Evolutionary conservation across 495 filamentous ascomycete genomes (phyloP).

Genomic region (Penicillium odoratum): DNA sequence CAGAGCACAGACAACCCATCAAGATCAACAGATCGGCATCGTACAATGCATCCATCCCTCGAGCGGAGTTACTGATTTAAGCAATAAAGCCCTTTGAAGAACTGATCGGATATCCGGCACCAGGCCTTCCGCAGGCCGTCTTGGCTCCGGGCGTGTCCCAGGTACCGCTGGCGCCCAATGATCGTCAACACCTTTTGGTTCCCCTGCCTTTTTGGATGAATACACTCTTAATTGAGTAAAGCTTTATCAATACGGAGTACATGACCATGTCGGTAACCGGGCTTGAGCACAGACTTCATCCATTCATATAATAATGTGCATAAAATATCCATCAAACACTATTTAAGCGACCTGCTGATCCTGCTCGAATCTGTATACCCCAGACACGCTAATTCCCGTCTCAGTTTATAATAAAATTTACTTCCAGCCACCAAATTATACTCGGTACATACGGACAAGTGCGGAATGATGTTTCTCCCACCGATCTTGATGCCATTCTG

Average conservation of each 20-base stretch:
- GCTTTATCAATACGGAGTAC: no score
- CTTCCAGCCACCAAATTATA: neutral
- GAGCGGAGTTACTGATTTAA: neutral
- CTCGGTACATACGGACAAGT: neutral
- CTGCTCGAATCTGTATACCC: neutral
- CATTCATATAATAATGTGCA: conserved; percentile 1
- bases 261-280: neutral
- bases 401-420: neutral
- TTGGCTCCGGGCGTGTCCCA: neutral
- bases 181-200: neutral
- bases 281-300: neutral
- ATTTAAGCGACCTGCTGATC: neutral
- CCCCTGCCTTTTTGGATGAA: no score
- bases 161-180: conserved; percentile 2
- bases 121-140: neutral
- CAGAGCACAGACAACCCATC: neutral
- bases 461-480: neutral
- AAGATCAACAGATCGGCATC: conserved; percentile 5
- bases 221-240: no score
- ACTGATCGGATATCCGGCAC: conserved; percentile 1
- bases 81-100: neutral
- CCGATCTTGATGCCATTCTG: no score
- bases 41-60: neutral
- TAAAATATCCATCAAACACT: neutral
- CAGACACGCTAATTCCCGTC: neutral